These are phyloP conservation scores for Neurospora sp. DNA, from an alignment of 495 filamentous ascomycete genomes.

Conservation along the genomic window DNA sequence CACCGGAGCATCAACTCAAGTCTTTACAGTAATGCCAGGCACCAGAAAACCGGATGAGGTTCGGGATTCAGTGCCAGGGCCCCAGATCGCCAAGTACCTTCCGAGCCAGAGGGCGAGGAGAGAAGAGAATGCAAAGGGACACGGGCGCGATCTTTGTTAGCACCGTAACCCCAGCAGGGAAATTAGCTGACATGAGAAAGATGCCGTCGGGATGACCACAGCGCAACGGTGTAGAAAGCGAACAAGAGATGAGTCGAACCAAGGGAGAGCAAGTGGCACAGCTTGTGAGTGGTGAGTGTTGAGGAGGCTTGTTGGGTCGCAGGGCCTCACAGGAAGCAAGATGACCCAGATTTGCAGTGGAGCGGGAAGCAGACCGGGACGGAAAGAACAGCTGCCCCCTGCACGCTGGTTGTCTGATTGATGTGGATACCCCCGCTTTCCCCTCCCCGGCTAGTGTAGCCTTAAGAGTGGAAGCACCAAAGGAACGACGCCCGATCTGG, in stretches of 20 bases:
- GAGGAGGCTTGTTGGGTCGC: neutral
- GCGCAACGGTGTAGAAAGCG: neutral
- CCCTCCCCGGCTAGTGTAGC: neutral
- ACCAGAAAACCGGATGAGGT: neutral
- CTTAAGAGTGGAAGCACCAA: neutral
- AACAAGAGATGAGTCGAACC: neutral
- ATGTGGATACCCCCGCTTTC: neutral
- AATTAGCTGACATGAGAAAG: neutral
- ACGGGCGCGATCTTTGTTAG: neutral
- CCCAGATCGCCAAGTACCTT: neutral
- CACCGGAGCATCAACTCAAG: neutral
- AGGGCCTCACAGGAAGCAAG: neutral
- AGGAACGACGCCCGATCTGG: neutral
- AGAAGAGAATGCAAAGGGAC: neutral
- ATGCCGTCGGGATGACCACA: neutral
- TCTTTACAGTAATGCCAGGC: neutral
- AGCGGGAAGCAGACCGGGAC: neutral
- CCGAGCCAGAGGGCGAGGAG: neutral
- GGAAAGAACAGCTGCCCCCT: neutral
- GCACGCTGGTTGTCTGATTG: too few relatives aligned
- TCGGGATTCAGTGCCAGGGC: neutral
- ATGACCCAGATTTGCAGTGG: neutral
- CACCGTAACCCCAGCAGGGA: neutral
- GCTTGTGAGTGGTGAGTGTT: neutral
- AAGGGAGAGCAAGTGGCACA: neutral